Evolutionary conservation across 1,284 basidiomycete species (phyloP).

Genomic region (Moesziomyces antarcticus): DNA sequence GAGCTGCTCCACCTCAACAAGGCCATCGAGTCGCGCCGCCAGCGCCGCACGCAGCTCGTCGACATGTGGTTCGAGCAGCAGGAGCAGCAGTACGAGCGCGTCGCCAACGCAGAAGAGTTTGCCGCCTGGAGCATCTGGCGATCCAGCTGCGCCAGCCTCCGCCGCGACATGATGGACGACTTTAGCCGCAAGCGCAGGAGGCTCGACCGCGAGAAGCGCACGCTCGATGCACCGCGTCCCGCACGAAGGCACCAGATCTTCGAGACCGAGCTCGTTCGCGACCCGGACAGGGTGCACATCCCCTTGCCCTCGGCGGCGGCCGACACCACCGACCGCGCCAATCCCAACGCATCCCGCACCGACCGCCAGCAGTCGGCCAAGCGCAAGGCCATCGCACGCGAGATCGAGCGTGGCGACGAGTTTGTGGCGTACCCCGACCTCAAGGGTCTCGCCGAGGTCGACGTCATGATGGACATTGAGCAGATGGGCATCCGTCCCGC

Average conservation of each 20-base stretch:
- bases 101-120: slow-evolving; percentile 73
- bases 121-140: slow-evolving; percentile 77
- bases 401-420: slow-evolving; percentile 40
- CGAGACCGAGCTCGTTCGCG: slow-evolving; percentile 63
- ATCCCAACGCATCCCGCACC: slow-evolving; percentile 5
- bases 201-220: slow-evolving; percentile 82
- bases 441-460: slow-evolving; percentile 59
- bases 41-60: slow-evolving; percentile 66
- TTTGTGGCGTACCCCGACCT: slow-evolving; percentile 64
- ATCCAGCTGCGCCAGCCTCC: slow-evolving; percentile 69
- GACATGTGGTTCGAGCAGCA: slow-evolving; percentile 73
- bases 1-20: slow-evolving; percentile 80
- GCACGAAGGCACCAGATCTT: slow-evolving; percentile 63
- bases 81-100: slow-evolving; percentile 77
- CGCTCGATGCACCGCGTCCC: slow-evolving; percentile 78
- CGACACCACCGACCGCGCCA: slow-evolving; percentile 14
- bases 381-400: slow-evolving; percentile 35
- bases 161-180: slow-evolving; percentile 83
- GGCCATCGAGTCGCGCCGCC: slow-evolving; percentile 67
- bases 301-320: slow-evolving; percentile 8
- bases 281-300: slow-evolving; percentile 50
- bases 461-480: slow-evolving; percentile 64
- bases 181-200: slow-evolving; percentile 81
- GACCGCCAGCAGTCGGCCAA: slow-evolving; percentile 38
- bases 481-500: slow-evolving; percentile 62